Evolutionary conservation across 768 basidiomycete species (phyloP), one percentile per base, ranked within the genome.

Genomic region (Flagelloscypha sp.): DNA sequence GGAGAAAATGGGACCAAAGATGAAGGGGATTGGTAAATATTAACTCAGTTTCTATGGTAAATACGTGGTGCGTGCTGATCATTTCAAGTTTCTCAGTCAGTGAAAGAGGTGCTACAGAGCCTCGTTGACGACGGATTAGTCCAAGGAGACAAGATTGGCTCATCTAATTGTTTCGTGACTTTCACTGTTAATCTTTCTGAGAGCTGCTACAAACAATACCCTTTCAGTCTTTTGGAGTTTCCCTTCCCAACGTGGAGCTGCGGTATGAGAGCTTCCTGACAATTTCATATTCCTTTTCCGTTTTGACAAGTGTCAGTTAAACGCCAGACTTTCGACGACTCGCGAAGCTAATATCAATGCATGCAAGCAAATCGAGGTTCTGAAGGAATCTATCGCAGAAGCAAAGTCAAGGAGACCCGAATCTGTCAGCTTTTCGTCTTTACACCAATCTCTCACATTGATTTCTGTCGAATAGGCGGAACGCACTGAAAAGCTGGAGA

Each of bases 211-310:
- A 4, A 13, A 37, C 29, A 35, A 32, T 11, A 33, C 36, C 13
- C 22, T 22, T 15, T 13, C 42, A 93, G 90, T 93, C 59, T 94
- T 87, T 56, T 95, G 92, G 92, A 86, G 86, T 49, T 94, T 95
- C 54, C 90, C 90, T 11, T 90, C 87, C 1, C 86, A 92, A 40
- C 74, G 76, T 30, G 89, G 90, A 4, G 74, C 81, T 6, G 67
- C 79, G 48, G 90, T 90, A 41, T 16, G 57, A 41, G 32, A 25
- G 16, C 27, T 36, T 48, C 6, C 21, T 27, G 11, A 22, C 7
- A 2, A 27, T 16, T 3, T 45, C 17, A 15, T 6, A 30, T 21
- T 34, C 40, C 40, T 38, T 27, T 22, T 9, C 27, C 16, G 21
- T 32, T 25, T n/a, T 15, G 32, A 18, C 46, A 81, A 83, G 61